Evolutionary conservation across 441 rosid species (phyloP).

Genomic region (Rhodomyrtus psidioides): DNA sequence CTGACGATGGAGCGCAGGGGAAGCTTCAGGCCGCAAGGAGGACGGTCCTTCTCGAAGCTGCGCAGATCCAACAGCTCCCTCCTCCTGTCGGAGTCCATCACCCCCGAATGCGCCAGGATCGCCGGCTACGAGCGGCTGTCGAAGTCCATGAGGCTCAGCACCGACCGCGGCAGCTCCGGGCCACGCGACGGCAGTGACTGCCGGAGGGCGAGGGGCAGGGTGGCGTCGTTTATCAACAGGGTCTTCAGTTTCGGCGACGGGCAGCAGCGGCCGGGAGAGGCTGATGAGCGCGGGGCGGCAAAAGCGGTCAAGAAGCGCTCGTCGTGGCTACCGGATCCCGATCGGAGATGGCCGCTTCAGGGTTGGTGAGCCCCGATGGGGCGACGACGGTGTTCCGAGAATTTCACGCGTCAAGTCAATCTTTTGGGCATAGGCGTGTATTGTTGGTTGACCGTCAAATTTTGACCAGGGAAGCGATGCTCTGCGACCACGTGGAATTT

Average conservation of each 20-base stretch:
- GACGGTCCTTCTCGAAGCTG: neutral
- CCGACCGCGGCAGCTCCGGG: neutral
- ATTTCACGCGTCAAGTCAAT: neutral
- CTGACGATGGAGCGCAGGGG: neutral
- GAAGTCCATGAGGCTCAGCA: neutral
- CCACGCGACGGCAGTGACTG: neutral
- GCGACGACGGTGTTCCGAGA: neutral
- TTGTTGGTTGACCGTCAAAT: neutral
- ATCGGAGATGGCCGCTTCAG: slow-evolving; percentile 24
- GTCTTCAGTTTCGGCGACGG: slow-evolving; percentile 6
- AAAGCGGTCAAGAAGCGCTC: slow-evolving; percentile 6
- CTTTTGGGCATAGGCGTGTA: neutral
- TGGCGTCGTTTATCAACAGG: slow-evolving; percentile 3
- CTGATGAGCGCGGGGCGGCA: neutral
- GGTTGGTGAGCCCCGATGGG: slow-evolving; percentile 4
- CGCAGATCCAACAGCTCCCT: neutral
- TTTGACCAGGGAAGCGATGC: neutral
- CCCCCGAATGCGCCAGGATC: neutral
- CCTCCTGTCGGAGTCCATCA: slow-evolving; percentile 13
- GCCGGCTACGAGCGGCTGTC: slow-evolving; percentile 12
- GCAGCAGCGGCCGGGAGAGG: neutral
- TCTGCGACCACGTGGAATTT: neutral
- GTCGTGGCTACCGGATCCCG: slow-evolving; percentile 22
- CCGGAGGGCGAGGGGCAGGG: neutral
- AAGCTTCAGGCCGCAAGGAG: slow-evolving; percentile 5